Conservation (phyloP, 805 yeast species). For the Nakazawaea ishiwadae region DNA sequence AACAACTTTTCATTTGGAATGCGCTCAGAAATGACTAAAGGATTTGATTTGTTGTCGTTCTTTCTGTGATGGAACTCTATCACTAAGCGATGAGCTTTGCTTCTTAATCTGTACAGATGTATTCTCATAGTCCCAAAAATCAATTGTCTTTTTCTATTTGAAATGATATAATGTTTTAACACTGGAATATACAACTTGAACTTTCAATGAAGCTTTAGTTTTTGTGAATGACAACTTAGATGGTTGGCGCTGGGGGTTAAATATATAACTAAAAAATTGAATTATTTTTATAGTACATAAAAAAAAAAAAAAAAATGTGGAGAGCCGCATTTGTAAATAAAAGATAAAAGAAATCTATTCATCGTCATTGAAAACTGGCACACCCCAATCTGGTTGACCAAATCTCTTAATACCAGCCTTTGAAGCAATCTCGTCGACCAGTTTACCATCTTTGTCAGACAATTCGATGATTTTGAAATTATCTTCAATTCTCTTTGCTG, state of each 20-base stretch:
- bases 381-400: slow-evolving; percentile 33
- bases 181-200: too few species aligned
- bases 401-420: slow-evolving; percentile 28
- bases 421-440: slow-evolving; percentile 24
- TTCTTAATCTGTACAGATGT: not conserved
- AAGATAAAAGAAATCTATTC: slow-evolving; percentile 9
- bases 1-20: not conserved
- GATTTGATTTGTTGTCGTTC: not conserved
- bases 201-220: too few species aligned
- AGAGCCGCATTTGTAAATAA: too few species aligned
- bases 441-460: slow-evolving; percentile 30
- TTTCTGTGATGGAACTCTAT: slow-evolving; percentile 9
- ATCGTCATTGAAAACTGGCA: slow-evolving; percentile 25
- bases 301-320: not conserved
- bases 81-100: not conserved
- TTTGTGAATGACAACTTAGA: too few species aligned
- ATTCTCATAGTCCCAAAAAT: too few species aligned
- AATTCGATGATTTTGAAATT: slow-evolving; percentile 32
- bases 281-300: too few species aligned
- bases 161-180: not conserved
- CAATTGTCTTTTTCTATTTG: too few species aligned
- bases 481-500: slow-evolving; percentile 25
- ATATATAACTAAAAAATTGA: too few species aligned
- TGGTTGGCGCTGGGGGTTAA: too few species aligned
- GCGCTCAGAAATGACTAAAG: not conserved